Evolutionary conservation across 2,329 filamentous ascomycete species (phyloP).

Genomic region (Nemania abortiva): DNA sequence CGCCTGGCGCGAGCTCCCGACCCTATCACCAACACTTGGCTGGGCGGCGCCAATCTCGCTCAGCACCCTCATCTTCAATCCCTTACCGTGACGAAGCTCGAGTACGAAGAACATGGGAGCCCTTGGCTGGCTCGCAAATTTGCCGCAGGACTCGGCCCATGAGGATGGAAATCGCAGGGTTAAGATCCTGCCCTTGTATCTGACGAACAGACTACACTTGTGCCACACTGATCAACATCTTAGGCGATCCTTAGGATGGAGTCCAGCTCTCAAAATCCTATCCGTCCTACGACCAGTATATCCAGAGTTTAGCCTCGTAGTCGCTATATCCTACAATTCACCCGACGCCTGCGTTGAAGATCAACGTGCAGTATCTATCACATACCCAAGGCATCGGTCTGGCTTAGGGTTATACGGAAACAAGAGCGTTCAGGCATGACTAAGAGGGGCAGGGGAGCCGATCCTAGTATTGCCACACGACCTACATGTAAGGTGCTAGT

Average conservation of each 20-base stretch:
- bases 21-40: slow-evolving; percentile 85
- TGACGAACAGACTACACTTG: too few species aligned
- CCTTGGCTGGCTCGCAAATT: slow-evolving; percentile 82
- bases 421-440: not conserved
- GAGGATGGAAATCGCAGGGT: slow-evolving; percentile 4
- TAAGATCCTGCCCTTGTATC: not conserved
- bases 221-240: not conserved
- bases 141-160: slow-evolving; percentile 54
- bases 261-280: not conserved
- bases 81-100: slow-evolving; percentile 82
- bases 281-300: not conserved
- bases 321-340: not conserved
- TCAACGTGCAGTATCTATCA: too few species aligned
- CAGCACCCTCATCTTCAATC: slow-evolving; percentile 74
- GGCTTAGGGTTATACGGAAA: not conserved
- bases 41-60: slow-evolving; percentile 83
- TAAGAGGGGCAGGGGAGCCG: not conserved
- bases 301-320: not conserved
- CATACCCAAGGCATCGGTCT: not conserved
- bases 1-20: slow-evolving; percentile 77
- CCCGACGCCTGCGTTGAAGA: not conserved
- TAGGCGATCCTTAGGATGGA: not conserved
- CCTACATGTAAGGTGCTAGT: not conserved
- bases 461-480: not conserved
- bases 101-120: slow-evolving; percentile 89